Base-by-base conservation (phyloP, 2,329 filamentous ascomycete genomes). In the Spiromastix sp. region DNA sequence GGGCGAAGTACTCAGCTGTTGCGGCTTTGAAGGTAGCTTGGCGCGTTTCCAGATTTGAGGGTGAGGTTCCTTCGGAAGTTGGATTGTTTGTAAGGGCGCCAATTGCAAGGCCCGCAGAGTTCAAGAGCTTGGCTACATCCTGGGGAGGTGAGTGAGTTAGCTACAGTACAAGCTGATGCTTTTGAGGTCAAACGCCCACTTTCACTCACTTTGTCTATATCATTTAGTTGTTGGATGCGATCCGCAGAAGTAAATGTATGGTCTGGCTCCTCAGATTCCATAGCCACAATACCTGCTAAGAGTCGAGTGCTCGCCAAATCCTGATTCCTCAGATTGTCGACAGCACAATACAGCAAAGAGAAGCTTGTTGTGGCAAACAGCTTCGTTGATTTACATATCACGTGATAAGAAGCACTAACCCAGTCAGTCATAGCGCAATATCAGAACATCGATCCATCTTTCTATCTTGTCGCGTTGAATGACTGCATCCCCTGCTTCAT, bases 151-250 rank as follows among this genome's bases (percentile, higher is more conserved):
- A 27, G 27, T 24, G 28, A 26, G 12, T 20, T 19, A 15, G 10
- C 20, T 5, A 18, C 29, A 11, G 15, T 30, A 10, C 7, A 17
- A 12, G 17, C 10, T 1, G n/a, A n/a, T n/a, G n/a, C n/a, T n/a
- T n/a, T n/a, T n/a, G n/a, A n/a, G n/a, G n/a, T n/a, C n/a, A n/a
- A n/a, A n/a, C n/a, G n/a, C n/a, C n/a, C n/a, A n/a, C n/a, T n/a
- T n/a, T 25, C 22, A n/a, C 39, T 25, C 52, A 79, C 77, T 51
- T 74, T 73, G 61, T 93, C 85, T 48, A 93, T 82, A 27, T 79
- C 75, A 47, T 79, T 81, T 37, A 93, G 73, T 50, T 93, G 84
- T 38, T 79, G 69, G 44, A 93, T 85, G 44, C 82, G 83, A 55
- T 93, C 81, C 26, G 80, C 72, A 21, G 81, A 72, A 7, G 77